These are phyloP conservation scores for Monsonia emarginata DNA, from an alignment of 441 rosid species.

Conservation along the genomic window DNA sequence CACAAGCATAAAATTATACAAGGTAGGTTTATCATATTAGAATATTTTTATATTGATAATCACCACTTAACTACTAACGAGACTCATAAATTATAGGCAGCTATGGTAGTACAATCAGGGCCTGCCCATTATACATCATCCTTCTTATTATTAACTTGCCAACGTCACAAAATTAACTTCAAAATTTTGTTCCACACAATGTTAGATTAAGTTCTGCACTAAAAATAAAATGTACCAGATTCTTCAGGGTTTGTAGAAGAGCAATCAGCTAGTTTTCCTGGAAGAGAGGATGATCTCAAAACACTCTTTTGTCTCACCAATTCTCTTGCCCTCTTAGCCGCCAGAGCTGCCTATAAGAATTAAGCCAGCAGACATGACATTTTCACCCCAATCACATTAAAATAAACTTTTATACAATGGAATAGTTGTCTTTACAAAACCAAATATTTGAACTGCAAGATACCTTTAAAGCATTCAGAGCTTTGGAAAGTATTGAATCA, in stretches of 20 bases:
- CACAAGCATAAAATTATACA: background rate
- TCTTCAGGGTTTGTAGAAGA: conserved; percentile 80
- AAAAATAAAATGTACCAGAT: conserved; percentile 38
- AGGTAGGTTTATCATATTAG: background rate
- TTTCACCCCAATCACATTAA: background rate
- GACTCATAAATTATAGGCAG: background rate
- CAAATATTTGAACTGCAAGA: conserved; percentile 3
- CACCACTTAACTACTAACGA: background rate
- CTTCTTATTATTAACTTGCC: background rate
- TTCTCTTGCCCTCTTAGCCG: conserved; percentile 91
- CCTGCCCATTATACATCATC: background rate
- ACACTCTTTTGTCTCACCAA: conserved; percentile 82
- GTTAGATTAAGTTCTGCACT: background rate
- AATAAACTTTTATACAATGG: background rate
- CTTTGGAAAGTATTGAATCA: conserved; percentile 76
- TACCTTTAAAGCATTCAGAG: conserved; percentile 94
- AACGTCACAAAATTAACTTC: background rate
- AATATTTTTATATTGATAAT: background rate
- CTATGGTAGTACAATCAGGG: conserved; percentile 1
- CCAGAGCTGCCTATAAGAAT: conserved; percentile 71
- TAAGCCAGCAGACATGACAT: conserved; percentile 12
- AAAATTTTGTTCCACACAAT: background rate
- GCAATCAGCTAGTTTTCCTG: conserved; percentile 91
- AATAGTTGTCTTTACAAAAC: background rate
- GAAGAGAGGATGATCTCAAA: conserved; percentile 78